Base-by-base conservation (phyloP, 1,139 yeast species). In the Pneumocystis jirovecii region DNA sequence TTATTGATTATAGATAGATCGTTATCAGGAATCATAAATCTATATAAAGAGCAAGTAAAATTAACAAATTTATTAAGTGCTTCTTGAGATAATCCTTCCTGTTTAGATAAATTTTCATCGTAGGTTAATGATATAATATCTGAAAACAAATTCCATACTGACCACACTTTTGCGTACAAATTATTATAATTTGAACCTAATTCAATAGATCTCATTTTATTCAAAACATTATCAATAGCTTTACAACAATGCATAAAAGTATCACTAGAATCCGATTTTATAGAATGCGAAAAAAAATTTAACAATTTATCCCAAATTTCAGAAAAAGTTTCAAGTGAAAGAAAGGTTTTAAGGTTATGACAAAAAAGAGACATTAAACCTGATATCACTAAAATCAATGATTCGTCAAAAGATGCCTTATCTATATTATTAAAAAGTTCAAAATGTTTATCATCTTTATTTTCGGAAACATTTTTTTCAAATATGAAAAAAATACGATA, bases 21-120 rank as follows among this genome's bases (percentile, higher is more conserved):
- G 40, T 45, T 44, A 2, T 21, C 25, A 19, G 45, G 31, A 44
- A 62, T 19, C 29, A 40, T 60, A 37, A 62, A 60, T 15, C 29
- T 35, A 29, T 60, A 60, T n/a, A 62, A 60, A 25, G 64, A 62
- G 17, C 44, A 45, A 17, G 60, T n/a, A 31, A 56, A 62, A 25
- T 50, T 50, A 29, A 50, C 57, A 25, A 50, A 50, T 25, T 25
- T 50, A 12, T 50, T 29, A 15, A 50, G 57, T 50, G 57, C 29
- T 50, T 50, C 57, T 50, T 50, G 57, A 25, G 57, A 50, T 8
- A 50, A 3, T 50, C 17, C 7, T 12, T 25, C 17, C 7, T 45
- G 19, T 25, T 50, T 25, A 25, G 21, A 50, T 10, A 25, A 50
- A n/a, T 25, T 50, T 40, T 40, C 19, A 25, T 50, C 34, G 21